Conservation (phyloP, 352 stramenopile species). For the Pythium apleroticum region DNA sequence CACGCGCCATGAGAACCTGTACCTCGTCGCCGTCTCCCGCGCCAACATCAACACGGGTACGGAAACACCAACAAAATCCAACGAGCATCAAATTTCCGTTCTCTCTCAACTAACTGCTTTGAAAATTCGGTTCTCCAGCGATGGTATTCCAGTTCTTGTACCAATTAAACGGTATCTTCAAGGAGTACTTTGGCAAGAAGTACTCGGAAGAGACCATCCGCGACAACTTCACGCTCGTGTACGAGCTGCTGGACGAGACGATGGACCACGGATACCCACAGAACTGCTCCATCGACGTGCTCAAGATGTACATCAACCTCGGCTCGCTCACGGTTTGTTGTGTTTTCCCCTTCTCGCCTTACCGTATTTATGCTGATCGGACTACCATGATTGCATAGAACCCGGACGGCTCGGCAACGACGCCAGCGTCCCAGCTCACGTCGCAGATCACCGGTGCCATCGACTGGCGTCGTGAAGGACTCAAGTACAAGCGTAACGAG, state of each 20-base stretch:
- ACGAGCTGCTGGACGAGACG: conserved; percentile 98
- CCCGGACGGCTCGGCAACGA: conserved; percentile 89
- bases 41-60: conserved; percentile 95
- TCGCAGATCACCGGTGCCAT: conserved; percentile 89
- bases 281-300: conserved; percentile 97
- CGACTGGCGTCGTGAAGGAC: conserved; percentile 92
- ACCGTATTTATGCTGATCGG: not conserved
- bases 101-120: not conserved
- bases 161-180: conserved; percentile 96
- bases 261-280: conserved; percentile 99
- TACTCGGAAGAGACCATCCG: conserved; percentile 97
- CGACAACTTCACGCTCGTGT: conserved; percentile 99
- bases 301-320: conserved; percentile 98
- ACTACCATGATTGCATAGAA: conserved; percentile 40
- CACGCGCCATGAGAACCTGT: conserved; percentile 96
- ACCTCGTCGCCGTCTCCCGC: conserved; percentile 96
- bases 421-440: conserved; percentile 84
- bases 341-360: not conserved
- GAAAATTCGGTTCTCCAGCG: conserved; percentile 30
- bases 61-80: not conserved
- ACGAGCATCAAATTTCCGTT: not conserved
- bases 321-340: conserved; percentile 67
- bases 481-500: conserved; percentile 98
- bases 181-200: conserved; percentile 97
- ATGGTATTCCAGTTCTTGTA: conserved; percentile 97